Conservation (phyloP, 1,284 basidiomycete species). For the Ganoderma boninense region DNA sequence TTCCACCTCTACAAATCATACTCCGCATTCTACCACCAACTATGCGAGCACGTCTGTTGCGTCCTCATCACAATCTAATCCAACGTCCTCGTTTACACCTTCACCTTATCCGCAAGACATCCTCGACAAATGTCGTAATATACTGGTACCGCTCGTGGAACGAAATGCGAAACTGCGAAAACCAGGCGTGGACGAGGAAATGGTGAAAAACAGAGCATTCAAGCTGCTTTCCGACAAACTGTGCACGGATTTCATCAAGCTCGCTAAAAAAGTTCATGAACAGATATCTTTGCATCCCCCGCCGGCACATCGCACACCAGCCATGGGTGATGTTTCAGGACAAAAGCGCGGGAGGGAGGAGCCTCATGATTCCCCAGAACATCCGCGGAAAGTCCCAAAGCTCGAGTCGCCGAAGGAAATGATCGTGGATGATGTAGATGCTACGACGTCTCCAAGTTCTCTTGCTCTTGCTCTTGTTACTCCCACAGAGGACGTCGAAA, state of each 20-base stretch:
- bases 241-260: conserved; percentile 35
- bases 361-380: background rate
- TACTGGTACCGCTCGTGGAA: conserved; percentile 37
- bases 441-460: background rate
- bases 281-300: conserved; percentile 30
- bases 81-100: background rate
- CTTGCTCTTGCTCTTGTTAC: background rate
- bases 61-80: background rate
- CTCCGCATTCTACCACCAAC: background rate
- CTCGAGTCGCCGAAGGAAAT: conserved; percentile 1
- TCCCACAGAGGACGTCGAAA: background rate
- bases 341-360: conserved; percentile 6
- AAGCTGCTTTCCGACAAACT: conserved; percentile 37
- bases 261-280: conserved; percentile 30
- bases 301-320: background rate
- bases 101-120: conserved; percentile 7
- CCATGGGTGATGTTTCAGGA: conserved; percentile 2
- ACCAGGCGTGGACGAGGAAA: conserved; percentile 30
- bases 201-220: conserved; percentile 28
- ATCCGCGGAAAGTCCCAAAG: background rate
- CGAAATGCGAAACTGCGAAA: conserved; percentile 36
- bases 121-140: conserved; percentile 25
- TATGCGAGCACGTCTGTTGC: background rate
- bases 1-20: background rate
- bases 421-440: conserved; percentile 8